These are phyloP conservation scores for Metschnikowia kunwiensis DNA, from an alignment of 805 yeast genomes.

Conservation along the genomic window DNA sequence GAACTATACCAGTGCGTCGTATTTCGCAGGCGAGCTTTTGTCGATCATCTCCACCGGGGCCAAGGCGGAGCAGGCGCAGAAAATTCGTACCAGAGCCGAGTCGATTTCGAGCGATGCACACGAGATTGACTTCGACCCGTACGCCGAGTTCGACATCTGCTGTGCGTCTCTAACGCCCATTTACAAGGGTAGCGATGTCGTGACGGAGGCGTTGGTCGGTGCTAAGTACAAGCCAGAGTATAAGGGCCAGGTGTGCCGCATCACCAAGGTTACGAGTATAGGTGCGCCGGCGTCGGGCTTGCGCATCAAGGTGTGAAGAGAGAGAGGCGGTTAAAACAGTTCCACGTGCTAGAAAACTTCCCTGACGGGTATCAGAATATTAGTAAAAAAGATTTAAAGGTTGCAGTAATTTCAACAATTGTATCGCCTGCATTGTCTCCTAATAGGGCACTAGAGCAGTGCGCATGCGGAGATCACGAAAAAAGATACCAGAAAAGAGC, in stretches of 20 bases:
- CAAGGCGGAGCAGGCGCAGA: constrained; percentile 84
- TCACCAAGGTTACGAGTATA: constrained; percentile 72
- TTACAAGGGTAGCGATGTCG: constrained; percentile 67
- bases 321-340: too few species aligned
- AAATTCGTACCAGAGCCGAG: constrained; percentile 78
- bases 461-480: too few species aligned
- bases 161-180: constrained; percentile 86
- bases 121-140: constrained; percentile 89
- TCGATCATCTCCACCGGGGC: constrained; percentile 67
- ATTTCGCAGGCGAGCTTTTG: constrained; percentile 83
- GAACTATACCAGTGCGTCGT: constrained; percentile 83
- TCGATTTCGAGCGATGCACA: constrained; percentile 78
- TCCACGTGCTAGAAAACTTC: too few species aligned
- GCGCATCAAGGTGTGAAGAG: constrained; percentile 43
- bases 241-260: constrained; percentile 74
- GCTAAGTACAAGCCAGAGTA: constrained; percentile 77
- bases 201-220: constrained; percentile 81
- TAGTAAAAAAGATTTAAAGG: too few species aligned
- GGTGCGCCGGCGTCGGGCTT: constrained; percentile 94
- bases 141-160: constrained; percentile 87
- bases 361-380: too few species aligned
- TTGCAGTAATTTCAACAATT: too few species aligned
- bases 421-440: too few species aligned
- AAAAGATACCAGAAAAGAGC: too few species aligned
- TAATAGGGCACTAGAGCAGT: too few species aligned